These are phyloP conservation scores for Neckera pumila DNA, from an alignment of 225 moss, liverwort and hornwort species.

Conservation along the genomic window DNA sequence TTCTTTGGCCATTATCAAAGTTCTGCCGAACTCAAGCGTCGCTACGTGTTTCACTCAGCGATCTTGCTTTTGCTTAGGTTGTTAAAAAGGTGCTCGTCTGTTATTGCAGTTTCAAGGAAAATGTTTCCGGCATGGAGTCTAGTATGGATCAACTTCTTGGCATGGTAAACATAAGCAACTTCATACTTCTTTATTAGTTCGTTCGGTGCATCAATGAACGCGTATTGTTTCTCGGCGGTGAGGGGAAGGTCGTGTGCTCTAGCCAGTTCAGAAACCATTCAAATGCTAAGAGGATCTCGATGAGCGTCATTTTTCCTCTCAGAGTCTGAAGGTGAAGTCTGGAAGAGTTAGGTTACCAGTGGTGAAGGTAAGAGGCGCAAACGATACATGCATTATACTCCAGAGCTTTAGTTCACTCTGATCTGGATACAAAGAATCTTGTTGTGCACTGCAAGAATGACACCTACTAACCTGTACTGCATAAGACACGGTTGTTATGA, in stretches of 20 bases:
- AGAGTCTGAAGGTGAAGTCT: neutral
- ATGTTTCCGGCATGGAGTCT: slow-evolving; percentile 84
- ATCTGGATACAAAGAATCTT: neutral
- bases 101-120: slow-evolving; percentile 78
- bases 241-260: neutral
- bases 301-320: neutral
- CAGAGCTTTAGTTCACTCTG: neutral
- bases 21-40: neutral
- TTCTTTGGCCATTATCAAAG: neutral
- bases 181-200: neutral
- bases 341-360: neutral
- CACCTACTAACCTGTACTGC: neutral
- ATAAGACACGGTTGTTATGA: neutral
- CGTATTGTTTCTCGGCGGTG: neutral
- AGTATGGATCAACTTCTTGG: slow-evolving; percentile 92
- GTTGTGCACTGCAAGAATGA: neutral
- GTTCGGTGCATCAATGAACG: neutral
- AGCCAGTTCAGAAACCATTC: neutral
- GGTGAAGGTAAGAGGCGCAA: neutral
- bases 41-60: neutral
- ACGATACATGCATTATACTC: neutral
- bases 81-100: neutral
- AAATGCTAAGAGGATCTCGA: neutral
- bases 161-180: slow-evolving; percentile 28
- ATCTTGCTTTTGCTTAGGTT: neutral